Percentiles rank a stretch among this genome's conserved stretches.
These are phyloP conservation scores for Monosporascus sp. DNA, from an alignment of 2,329 filamentous ascomycete species.

Conservation along the genomic window DNA sequence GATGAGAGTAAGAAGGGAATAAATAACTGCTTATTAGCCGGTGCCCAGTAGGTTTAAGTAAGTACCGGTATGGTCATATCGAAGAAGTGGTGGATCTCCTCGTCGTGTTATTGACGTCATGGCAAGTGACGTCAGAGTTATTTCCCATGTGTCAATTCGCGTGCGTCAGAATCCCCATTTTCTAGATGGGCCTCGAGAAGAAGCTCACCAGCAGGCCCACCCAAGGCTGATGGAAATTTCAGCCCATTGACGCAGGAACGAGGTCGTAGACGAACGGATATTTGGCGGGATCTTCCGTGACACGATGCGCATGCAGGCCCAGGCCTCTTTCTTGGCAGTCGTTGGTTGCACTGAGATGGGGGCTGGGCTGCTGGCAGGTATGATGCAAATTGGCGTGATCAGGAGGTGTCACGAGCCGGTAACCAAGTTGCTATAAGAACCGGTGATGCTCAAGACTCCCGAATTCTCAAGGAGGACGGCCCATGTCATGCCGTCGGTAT, in stretches of 20 bases:
- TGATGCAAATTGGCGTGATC: no score
- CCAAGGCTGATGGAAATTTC: no score
- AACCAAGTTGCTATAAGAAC: not conserved
- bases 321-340: not conserved
- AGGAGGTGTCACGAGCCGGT: not conserved
- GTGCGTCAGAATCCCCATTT: not conserved
- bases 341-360: not conserved
- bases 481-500: no score
- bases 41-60: no score
- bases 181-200: not conserved
- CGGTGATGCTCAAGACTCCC: no score
- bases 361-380: not conserved
- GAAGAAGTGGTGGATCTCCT: not conserved
- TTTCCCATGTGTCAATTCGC: not conserved
- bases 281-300: not conserved
- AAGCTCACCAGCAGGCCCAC: not conserved
- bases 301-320: no score
- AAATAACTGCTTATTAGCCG: no score
- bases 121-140: not conserved
- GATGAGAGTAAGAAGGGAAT: no score
- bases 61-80: no score
- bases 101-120: not conserved
- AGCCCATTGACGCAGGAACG: not conserved
- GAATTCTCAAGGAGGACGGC: no score
- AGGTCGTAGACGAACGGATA: not conserved